These are phyloP conservation scores for Suillus bovinus DNA, from an alignment of 768 basidiomycete species.

Conservation along the genomic window DNA sequence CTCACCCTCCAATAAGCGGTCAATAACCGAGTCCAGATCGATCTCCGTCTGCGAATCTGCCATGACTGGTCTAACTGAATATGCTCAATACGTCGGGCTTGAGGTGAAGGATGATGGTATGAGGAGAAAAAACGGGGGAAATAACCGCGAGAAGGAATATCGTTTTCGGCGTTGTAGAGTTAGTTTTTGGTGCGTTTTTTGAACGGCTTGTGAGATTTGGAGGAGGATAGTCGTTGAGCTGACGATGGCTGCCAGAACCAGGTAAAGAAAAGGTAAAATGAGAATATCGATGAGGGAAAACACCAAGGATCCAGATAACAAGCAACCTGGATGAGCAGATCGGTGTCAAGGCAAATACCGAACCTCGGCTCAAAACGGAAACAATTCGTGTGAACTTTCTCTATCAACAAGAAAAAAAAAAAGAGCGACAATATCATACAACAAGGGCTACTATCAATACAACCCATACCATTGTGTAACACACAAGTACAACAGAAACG, in stretches of 20 bases:
- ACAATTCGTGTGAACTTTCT: conserved; percentile 29
- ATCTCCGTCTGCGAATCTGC: conserved; percentile 87
- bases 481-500: not conserved
- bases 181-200: conserved; percentile 21
- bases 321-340: conserved; percentile 29
- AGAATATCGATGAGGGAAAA: conserved; percentile 34
- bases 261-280: conserved; percentile 15
- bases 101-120: conserved; percentile 20
- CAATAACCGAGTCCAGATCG: conserved; percentile 99
- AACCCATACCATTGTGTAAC: not conserved
- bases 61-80: conserved; percentile 42
- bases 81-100: conserved; percentile 16
- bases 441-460: not conserved
- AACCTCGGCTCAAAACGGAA: conserved; percentile 30
- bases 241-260: conserved; percentile 27
- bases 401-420: not conserved
- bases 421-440: too few species aligned
- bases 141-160: conserved; percentile 20
- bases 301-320: conserved; percentile 34
- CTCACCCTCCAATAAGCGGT: conserved; percentile 96
- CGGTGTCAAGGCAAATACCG: conserved; percentile 32
- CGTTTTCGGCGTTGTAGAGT: conserved; percentile 21
- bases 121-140: conserved; percentile 27
- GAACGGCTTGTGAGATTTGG: conserved; percentile 1
- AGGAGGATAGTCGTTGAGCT: conserved; percentile 14